Percentiles rank a stretch among this genome's conserved stretches.
Conservation (phyloP, 169 alveolate species). For the Babesia sp. region DNA sequence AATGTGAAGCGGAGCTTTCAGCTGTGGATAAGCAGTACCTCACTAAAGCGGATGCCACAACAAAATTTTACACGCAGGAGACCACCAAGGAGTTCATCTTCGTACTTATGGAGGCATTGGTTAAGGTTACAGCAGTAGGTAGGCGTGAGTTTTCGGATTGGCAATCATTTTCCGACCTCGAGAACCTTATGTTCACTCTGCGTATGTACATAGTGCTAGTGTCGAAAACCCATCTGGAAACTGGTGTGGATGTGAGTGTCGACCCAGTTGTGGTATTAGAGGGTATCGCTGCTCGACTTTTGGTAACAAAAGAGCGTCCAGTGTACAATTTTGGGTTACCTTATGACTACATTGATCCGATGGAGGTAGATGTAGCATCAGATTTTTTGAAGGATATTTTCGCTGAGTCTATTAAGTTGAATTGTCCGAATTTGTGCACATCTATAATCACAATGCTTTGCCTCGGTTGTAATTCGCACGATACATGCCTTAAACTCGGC, state of each 20-base stretch:
- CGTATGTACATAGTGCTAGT: slow-evolving; percentile 4
- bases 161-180: background rate
- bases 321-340: slow-evolving; percentile 24
- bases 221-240: background rate
- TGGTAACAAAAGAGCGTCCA: background rate
- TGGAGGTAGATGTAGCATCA: slow-evolving; percentile 22
- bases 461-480: slow-evolving; percentile 31
- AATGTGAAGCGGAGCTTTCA: background rate
- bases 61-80: slow-evolving; percentile 4
- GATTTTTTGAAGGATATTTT: slow-evolving; percentile 6
- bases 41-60: background rate
- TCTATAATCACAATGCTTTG: slow-evolving; percentile 26
- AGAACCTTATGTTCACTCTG: background rate
- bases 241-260: background rate
- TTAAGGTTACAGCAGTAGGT: slow-evolving; percentile 13
- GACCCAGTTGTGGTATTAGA: slow-evolving; percentile 8
- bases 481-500: background rate
- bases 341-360: slow-evolving; percentile 10
- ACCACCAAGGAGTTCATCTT: slow-evolving; percentile 9
- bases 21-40: background rate
- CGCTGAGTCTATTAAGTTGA: background rate
- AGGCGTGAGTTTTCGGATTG: background rate
- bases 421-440: background rate
- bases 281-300: slow-evolving; percentile 14
- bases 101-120: slow-evolving; percentile 26